These are phyloP conservation scores for Calonectria pauciramosa DNA, from an alignment of 2,329 filamentous ascomycete species.

Conservation along the genomic window DNA sequence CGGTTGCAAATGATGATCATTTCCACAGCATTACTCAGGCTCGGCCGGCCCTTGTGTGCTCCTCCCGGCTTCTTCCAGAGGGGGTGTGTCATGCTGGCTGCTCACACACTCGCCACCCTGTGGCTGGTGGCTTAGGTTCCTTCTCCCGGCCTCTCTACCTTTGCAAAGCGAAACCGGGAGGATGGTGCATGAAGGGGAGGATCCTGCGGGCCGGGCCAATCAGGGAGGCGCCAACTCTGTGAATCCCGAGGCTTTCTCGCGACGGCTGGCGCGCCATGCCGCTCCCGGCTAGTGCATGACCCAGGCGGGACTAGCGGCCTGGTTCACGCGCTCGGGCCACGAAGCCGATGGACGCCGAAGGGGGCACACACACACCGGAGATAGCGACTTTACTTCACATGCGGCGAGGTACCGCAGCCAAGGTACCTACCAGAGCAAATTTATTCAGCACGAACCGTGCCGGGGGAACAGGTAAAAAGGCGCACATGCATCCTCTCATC, in stretches of 20 bases:
- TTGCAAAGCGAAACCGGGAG: not conserved
- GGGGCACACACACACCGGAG: constrained; percentile 38
- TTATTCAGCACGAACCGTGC: constrained; percentile 36
- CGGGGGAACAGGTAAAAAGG: constrained; percentile 41
- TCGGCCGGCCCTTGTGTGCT: not conserved
- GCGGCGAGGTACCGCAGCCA: constrained; percentile 25
- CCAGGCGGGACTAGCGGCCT: constrained; percentile 29
- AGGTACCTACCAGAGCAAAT: constrained; percentile 31
- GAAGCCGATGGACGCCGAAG: constrained; percentile 36
- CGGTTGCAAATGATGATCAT: constrained; percentile 39
- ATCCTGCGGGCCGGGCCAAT: constrained; percentile 47
- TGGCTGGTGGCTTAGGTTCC: constrained; percentile 32
- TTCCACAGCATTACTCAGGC: constrained; percentile 20
- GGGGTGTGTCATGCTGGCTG: not conserved
- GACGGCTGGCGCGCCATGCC: constrained; percentile 28
- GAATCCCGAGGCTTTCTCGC: constrained; percentile 50
- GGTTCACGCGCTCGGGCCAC: constrained; percentile 39
- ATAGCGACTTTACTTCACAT: constrained; percentile 48
- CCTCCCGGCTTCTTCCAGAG: constrained; percentile 37
- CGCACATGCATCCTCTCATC: constrained; percentile 34
- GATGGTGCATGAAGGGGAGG: constrained; percentile 18
- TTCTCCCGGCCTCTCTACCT: not conserved
- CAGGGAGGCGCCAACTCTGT: constrained; percentile 14
- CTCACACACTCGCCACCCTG: constrained; percentile 46
- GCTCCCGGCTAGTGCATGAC: constrained; percentile 8